Conservation (phyloP, 176 grass and related monocot genomes). For the Eleusine indica region DNA sequence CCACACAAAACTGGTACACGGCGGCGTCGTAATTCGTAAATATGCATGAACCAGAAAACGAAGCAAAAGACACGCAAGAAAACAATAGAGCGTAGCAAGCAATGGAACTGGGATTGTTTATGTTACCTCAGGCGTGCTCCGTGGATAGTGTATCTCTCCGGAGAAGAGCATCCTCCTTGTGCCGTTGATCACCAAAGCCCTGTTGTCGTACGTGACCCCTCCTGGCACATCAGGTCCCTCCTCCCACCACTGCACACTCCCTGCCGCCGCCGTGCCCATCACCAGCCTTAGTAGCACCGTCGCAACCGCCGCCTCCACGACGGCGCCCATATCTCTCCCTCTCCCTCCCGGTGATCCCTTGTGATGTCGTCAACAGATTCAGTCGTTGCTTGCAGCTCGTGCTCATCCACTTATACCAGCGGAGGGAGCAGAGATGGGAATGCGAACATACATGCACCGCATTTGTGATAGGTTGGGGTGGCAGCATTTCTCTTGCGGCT, state of each 20-base stretch:
- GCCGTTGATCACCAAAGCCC: conserved; percentile 69
- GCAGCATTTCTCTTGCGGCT: background rate
- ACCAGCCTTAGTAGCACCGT: background rate
- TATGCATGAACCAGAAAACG: too few relatives aligned
- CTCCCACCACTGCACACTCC: background rate
- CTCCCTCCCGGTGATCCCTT: background rate
- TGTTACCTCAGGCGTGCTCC: conserved; percentile 72
- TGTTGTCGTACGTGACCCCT: conserved; percentile 77
- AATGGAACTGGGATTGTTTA: too few relatives aligned
- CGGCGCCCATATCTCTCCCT: background rate
- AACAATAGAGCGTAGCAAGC: too few relatives aligned
- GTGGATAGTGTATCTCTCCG: conserved; percentile 80
- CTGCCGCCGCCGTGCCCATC: background rate
- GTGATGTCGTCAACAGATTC: too few relatives aligned
- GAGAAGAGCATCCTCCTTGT: conserved; percentile 71
- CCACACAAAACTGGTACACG: too few relatives aligned
- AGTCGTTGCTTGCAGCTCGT: background rate
- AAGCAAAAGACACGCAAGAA: too few relatives aligned
- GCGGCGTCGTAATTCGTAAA: too few relatives aligned
- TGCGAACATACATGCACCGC: background rate
- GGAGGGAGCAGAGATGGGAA: background rate
- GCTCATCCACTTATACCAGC: background rate
- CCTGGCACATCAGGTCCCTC: conserved; percentile 20
- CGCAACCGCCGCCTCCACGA: background rate
- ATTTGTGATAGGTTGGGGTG: background rate